A percentile compares a stretch with the other conserved stretches of the same genome.
Conservation (phyloP, 176 grass and related monocot genomes). For the Zoysia japonica region DNA sequence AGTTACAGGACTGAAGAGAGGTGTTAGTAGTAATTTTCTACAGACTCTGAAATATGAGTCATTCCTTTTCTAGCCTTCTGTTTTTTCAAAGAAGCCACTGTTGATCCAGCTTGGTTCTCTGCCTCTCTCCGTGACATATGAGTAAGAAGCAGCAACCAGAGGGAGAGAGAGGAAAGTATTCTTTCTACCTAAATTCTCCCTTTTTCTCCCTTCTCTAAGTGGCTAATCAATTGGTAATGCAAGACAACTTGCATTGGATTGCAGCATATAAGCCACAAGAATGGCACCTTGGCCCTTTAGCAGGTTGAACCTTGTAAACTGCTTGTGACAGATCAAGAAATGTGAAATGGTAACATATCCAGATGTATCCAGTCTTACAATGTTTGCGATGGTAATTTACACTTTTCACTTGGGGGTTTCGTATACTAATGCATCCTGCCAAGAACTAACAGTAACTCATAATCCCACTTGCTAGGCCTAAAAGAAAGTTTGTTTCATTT, state of each 20-base stretch:
- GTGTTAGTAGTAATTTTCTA: conserved; percentile 8
- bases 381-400: neutral
- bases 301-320: neutral
- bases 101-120: conserved; percentile 24
- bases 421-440: neutral
- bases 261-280: conserved; percentile 18
- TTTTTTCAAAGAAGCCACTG: conserved; percentile 24
- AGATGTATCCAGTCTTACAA: neutral
- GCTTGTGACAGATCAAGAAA: conserved; percentile 1
- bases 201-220: neutral
- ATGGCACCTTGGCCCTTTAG: neutral
- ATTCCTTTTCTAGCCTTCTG: conserved; percentile 21
- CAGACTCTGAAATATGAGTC: conserved; percentile 1
- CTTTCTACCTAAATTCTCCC: conserved; percentile 17
- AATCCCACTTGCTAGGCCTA: neutral
- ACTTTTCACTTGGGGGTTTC: neutral
- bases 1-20: conserved; percentile 21
- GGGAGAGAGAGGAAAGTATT: neutral
- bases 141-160: neutral
- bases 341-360: neutral
- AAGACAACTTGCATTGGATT: conserved; percentile 18
- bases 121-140: conserved; percentile 21
- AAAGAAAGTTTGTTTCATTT: neutral
- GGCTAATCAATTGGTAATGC: neutral
- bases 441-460: neutral